Evolutionary conservation across 495 filamentous ascomycete genomes (phyloP).

Genomic region (Staphylotrichum longicolle): DNA sequence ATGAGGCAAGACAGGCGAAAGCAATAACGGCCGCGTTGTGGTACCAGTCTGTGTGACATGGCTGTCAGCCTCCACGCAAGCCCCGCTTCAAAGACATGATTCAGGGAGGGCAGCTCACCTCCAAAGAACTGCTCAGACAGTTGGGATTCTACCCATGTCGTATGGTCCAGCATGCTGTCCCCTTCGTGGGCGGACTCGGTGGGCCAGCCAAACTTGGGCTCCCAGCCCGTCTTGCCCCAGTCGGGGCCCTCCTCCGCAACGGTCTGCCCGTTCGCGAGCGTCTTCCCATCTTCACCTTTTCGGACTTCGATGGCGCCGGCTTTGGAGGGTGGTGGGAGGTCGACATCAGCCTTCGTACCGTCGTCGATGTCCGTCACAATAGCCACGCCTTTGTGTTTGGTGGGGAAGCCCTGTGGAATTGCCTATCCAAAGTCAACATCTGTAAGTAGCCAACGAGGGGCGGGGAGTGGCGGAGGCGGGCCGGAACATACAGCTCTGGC

Average conservation of each 20-base stretch:
- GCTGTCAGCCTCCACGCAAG: conserved; percentile 7
- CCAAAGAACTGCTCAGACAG: conserved; percentile 90
- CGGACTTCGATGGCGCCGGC: conserved; percentile 55
- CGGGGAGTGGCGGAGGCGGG: conserved; percentile 3
- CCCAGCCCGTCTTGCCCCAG: conserved; percentile 79
- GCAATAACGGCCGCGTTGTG: conserved; percentile 90
- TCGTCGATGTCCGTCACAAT: conserved; percentile 75
- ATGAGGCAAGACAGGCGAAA: conserved; percentile 88
- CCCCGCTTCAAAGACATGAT: too few species aligned
- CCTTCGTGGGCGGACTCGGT: conserved; percentile 50
- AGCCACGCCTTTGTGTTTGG: conserved; percentile 63
- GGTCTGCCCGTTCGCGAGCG: conserved; percentile 42
- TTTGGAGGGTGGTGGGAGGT: conserved; percentile 72
- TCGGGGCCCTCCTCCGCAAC: conserved; percentile 59
- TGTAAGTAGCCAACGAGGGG: neutral
- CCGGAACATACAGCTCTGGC: conserved; percentile 65
- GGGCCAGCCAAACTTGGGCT: conserved; percentile 72
- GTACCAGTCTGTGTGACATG: conserved; percentile 78
- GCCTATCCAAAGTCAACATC: conserved; percentile 35
- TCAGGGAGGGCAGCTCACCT: conserved; percentile 48
- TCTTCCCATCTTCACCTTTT: conserved; percentile 46
- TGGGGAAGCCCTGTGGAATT: conserved; percentile 58
- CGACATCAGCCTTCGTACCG: conserved; percentile 65
- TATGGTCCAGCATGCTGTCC: conserved; percentile 76
- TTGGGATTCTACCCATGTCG: conserved; percentile 79